Evolutionary conservation across 2,329 filamentous ascomycete genomes (phyloP), one percentile per base, ranked within the genome.

Genomic region (Cladosporium oxysporum): DNA sequence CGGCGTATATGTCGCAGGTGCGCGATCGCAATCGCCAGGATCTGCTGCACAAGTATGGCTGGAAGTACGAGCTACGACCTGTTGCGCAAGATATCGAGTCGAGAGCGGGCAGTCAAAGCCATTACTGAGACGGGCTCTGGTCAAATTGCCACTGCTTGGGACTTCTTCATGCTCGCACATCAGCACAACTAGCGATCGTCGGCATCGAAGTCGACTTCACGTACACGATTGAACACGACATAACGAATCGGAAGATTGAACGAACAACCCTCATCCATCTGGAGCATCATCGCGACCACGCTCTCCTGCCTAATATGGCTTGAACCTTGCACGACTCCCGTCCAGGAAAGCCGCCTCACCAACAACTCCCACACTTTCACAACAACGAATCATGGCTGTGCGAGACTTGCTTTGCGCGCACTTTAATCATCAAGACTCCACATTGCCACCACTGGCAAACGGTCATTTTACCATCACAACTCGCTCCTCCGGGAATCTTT

Each of bases 21-120:
- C 55, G 63, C 35, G 61, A 63, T 23, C 61, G 61, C 50, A 63
- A 63, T 33, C 61, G 61, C 50, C 61, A 63, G 35, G 61, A 63
- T 18, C 26, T 63, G 50, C 28, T 63, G 61, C 61, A 63, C 50
- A 63, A 57, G 50, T 63, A 63, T 26, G 61, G 61, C 61, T 63
- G 61, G 61, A 63, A 63, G 61, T 63, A 63, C 14, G 61, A 63
- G 35, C 50, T 63, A 35, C 50, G 61, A 26, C 61, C 61, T 21
- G 61, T 63, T 14, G 50, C 35, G 35, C 50, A 57, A 29, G 61
- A 63, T 33, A 52, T 63, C 5, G 61, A 63, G 50, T 44, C 33
- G 7, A 55, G 61, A 18, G 61, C 61, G 18, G 61, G 61, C 23
- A 63, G 61, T 47, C 61, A 63, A 50, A 63, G 61, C 49, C 61